These are phyloP conservation scores for Kazachstania martiniae DNA, from an alignment of 805 yeast species.

Conservation along the genomic window DNA sequence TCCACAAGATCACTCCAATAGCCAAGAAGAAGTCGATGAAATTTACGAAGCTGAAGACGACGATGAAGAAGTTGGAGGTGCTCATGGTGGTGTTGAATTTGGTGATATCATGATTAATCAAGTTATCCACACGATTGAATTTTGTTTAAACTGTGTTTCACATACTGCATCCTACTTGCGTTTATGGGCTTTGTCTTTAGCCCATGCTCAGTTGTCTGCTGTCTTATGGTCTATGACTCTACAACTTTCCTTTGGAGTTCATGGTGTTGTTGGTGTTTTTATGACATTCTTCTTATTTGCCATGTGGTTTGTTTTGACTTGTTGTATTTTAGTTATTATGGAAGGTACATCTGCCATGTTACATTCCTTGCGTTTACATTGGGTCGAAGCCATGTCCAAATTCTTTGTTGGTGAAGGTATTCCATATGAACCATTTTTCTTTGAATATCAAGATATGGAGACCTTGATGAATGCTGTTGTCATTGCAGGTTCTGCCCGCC, in stretches of 20 bases:
- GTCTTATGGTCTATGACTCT: conserved; percentile 74
- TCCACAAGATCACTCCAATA: background rate
- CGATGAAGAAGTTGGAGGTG: conserved; percentile 34
- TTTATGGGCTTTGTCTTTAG: conserved; percentile 70
- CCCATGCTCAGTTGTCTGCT: conserved; percentile 67
- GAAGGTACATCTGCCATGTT: conserved; percentile 83
- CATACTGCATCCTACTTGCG: conserved; percentile 73
- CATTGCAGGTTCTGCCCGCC: background rate
- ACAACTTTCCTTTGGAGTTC: conserved; percentile 45
- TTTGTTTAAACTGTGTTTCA: conserved; percentile 68
- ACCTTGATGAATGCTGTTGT: conserved; percentile 7
- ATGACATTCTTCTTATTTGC: conserved; percentile 54
- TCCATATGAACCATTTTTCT: conserved; percentile 54
- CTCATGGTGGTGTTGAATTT: conserved; percentile 37
- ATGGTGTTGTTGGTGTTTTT: conserved; percentile 44
- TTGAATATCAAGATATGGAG: conserved; percentile 23
- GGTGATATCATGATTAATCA: conserved; percentile 71
- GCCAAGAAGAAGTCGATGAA: conserved; percentile 20
- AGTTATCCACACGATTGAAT: conserved; percentile 72
- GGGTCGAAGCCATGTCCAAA: conserved; percentile 79
- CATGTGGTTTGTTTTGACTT: conserved; percentile 66
- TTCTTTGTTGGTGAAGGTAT: conserved; percentile 70
- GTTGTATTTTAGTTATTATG: conserved; percentile 61
- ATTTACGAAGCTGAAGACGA: conserved; percentile 27
- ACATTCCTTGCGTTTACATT: conserved; percentile 64